Base-by-base conservation (phyloP, 371 early-diverging fungal genomes). In the Lichtheimia corymbifera region DNA sequence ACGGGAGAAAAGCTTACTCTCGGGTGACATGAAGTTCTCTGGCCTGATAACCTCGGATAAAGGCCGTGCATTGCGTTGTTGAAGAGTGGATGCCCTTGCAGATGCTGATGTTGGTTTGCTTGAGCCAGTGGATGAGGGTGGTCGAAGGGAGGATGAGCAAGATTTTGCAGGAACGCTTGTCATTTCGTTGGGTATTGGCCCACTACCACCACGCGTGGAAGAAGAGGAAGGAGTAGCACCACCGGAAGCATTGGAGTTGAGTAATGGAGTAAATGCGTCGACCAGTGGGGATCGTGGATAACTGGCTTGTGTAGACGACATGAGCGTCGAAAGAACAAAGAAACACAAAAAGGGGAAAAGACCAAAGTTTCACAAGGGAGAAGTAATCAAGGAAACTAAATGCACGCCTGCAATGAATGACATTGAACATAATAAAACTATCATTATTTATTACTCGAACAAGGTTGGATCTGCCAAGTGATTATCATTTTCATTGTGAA, bases 21-120 rank as follows among this genome's bases (percentile, higher is more conserved):
- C 77, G 24, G 77, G 74, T 50, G 74, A 72, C 40, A 64, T 62
- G 45, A 62, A 69, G 57, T 63, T 77, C 14, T 67, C 76, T 35
- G 68, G 72, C 52, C 69, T 66, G 9, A 77, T 57, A 15, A 77
- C 66, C 58, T 77, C 77, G 59, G 77, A 77, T n/a, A 72, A 64
- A 17, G 76, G 76, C 6, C 76, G 63, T 58, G 71, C 52, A 50
- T 67, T 61, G 25, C 65, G 65, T 41, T 55, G 68, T 30, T 53
- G 59, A 57, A 53, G 40, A n/a, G 54, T n/a, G 27, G 43, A 52
- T 18, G 47, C 47, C 20, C 43, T 14, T 35, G 62, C 11, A 18
- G 40, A 30, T 17, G 52, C 20, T 35, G 60, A 15, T 15, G 41
- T 44, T n/a, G 61, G 18, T 35, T 61, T 35, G 35, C 9, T 35